phyloP scores from a whole-genome alignment of 139 green algal species.

The Desmodesmus armatus region DNA sequence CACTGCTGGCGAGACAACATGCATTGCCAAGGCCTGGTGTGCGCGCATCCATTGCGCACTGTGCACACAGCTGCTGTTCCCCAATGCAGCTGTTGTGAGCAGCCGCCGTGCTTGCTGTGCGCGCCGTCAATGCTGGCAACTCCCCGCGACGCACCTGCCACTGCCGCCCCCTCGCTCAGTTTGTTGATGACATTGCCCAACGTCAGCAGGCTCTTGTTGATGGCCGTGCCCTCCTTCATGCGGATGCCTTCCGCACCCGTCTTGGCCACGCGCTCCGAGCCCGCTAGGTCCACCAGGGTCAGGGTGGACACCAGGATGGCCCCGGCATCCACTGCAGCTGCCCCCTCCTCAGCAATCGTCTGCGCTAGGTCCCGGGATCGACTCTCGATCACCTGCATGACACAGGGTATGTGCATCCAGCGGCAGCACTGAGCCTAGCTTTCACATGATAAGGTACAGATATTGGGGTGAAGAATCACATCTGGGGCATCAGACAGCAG shows the following conservation, averaged over 20 bases:
- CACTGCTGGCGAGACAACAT: no score
- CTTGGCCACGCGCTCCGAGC: constrained; percentile 91
- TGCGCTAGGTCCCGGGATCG: constrained; percentile 47
- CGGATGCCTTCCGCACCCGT: constrained; percentile 94
- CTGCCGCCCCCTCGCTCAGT: constrained; percentile 82
- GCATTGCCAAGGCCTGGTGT: background rate
- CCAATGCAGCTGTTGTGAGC: no score
- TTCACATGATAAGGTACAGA: no score
- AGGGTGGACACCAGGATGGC: constrained; percentile 87
- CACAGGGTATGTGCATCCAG: no score
- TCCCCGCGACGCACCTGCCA: constrained; percentile 39
- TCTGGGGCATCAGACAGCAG: no score
- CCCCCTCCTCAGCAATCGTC: background rate
- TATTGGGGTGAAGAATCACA: no score
- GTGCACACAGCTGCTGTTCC: background rate
- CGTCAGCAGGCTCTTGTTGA: constrained; percentile 94
- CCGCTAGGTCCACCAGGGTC: constrained; percentile 94
- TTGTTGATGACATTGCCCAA: constrained; percentile 98
- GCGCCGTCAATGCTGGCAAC: no score
- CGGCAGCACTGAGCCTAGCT: no score
- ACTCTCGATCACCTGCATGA: constrained; percentile 90
- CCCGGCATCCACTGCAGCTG: constrained; percentile 51
- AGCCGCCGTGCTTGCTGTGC: no score
- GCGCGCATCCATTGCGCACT: background rate
- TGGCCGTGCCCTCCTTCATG: constrained; percentile 94